Percentiles rank a stretch among this genome's conserved stretches.
These are phyloP conservation scores for Ceratobasidium sp. DNA, from an alignment of 1,284 basidiomycete genomes.

Conservation along the genomic window DNA sequence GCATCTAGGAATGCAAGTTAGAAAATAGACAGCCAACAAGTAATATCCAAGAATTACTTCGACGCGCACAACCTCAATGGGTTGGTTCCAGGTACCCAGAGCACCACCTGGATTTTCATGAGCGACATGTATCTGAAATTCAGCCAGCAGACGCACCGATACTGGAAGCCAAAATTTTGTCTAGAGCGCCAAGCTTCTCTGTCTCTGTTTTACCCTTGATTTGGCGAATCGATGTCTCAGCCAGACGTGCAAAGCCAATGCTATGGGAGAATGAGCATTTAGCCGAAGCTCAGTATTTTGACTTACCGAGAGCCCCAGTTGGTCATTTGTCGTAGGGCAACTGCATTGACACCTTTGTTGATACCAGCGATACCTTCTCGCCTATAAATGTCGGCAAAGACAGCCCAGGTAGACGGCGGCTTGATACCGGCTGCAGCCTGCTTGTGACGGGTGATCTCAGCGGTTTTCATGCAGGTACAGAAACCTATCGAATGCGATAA, in stretches of 20 bases:
- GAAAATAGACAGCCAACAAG: slow-evolving; percentile 5
- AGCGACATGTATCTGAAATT: neutral
- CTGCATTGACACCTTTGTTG: slow-evolving; percentile 99
- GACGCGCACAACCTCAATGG: slow-evolving; percentile 95
- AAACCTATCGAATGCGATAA: slow-evolving; percentile 69
- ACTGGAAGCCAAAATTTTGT: slow-evolving; percentile 91
- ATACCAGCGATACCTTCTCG: slow-evolving; percentile 95
- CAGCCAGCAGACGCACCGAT: slow-evolving; percentile 61
- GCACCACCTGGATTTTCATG: slow-evolving; percentile 70
- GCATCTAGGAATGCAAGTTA: slow-evolving; percentile 73
- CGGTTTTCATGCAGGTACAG: slow-evolving; percentile 98
- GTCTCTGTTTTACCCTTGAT: slow-evolving; percentile 79
- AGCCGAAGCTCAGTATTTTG: slow-evolving; percentile 16
- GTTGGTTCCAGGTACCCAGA: slow-evolving; percentile 99
- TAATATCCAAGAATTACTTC: slow-evolving; percentile 63
- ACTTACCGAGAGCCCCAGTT: slow-evolving; percentile 97
- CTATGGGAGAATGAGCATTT: slow-evolving; percentile 56
- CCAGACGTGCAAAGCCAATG: slow-evolving; percentile 96
- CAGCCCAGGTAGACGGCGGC: slow-evolving; percentile 92
- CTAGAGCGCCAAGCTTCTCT: slow-evolving; percentile 78
- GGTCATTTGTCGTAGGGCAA: slow-evolving; percentile 96
- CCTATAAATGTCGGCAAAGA: slow-evolving; percentile 94
- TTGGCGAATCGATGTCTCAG: slow-evolving; percentile 83
- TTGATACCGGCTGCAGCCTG: slow-evolving; percentile 89
- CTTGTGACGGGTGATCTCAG: slow-evolving; percentile 98